A percentile compares a stretch with the other conserved stretches of the same genome.
phyloP scores from a whole-genome alignment of 106 monocot species.

The Allium sativum region DNA sequence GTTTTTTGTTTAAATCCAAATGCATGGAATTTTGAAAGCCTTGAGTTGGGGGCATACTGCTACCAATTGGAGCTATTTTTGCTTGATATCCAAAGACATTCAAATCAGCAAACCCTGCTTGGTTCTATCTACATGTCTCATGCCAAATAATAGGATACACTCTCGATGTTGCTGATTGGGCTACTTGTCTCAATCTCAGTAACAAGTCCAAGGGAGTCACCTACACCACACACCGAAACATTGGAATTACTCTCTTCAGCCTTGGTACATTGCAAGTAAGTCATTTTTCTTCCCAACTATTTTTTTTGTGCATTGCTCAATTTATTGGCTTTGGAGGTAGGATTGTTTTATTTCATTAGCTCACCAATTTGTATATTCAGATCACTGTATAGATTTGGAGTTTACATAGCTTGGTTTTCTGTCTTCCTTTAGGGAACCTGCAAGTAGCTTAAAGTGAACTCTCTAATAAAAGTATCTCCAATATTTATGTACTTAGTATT shows the following conservation, averaged over 20 bases:
- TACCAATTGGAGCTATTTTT: constrained; percentile 46
- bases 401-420: too few species aligned
- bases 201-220: constrained; percentile 40
- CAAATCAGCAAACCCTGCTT: constrained; percentile 46
- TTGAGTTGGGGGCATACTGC: constrained; percentile 57
- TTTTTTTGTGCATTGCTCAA: not conserved
- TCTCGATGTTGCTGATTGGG: constrained; percentile 48
- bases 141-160: constrained; percentile 45
- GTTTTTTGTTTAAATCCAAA: constrained; percentile 15
- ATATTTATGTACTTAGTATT: too few species aligned
- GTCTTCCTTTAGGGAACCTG: too few species aligned
- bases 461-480: too few species aligned
- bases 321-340: not conserved
- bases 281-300: not conserved
- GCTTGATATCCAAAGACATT: constrained; percentile 58
- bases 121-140: constrained; percentile 57
- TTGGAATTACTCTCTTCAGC: constrained; percentile 48
- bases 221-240: constrained; percentile 38
- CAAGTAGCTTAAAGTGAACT: too few species aligned
- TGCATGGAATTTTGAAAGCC: constrained; percentile 58
- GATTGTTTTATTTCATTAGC: not conserved
- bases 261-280: constrained; percentile 44
- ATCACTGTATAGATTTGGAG: too few species aligned
- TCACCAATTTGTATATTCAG: too few species aligned
- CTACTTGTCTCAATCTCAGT: constrained; percentile 43